A percentile compares a stretch with the other conserved stretches of the same genome.
These are phyloP conservation scores for Castanopsis chinensis DNA, from an alignment of 306 rosid genomes.

Conservation along the genomic window DNA sequence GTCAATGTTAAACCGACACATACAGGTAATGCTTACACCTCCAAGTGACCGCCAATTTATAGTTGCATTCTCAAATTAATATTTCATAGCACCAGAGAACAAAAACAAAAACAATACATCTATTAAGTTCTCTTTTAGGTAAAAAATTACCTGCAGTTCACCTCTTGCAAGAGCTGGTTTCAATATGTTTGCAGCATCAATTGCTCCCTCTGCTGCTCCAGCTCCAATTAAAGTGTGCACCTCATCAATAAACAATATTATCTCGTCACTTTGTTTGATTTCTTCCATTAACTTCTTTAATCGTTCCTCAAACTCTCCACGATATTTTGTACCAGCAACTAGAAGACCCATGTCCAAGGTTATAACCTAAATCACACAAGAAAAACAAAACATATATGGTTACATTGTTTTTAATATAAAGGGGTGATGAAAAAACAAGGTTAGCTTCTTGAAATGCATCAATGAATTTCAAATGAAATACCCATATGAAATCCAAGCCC, in stretches of 20 bases:
- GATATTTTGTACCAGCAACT: conserved; percentile 96
- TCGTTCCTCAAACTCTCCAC: conserved; percentile 99
- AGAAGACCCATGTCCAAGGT: conserved; percentile 98
- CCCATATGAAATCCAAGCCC: not conserved
- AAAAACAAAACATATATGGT: not conserved
- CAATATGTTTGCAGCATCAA: conserved; percentile 92
- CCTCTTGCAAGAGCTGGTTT: conserved; percentile 98
- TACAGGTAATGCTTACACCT: not conserved
- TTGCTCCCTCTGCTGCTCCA: conserved; percentile 98
- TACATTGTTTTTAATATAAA: conserved; percentile 3
- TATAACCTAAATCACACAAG: conserved; percentile 57
- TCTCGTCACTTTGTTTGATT: conserved; percentile 93
- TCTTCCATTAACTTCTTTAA: conserved; percentile 96
- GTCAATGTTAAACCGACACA: not conserved
- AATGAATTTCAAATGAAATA: not conserved
- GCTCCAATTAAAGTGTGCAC: conserved; percentile 98
- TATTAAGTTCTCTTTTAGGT: not conserved
- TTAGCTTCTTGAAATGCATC: not conserved
- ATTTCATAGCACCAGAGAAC: not conserved
- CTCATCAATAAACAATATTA: conserved; percentile 86
- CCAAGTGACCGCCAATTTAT: not conserved
- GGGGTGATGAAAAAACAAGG: not conserved
- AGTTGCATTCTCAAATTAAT: not conserved
- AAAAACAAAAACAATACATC: not conserved
- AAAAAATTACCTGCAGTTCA: conserved; percentile 77